phyloP scores from a whole-genome alignment of 805 yeast species.

The Teunomyces atbi region DNA sequence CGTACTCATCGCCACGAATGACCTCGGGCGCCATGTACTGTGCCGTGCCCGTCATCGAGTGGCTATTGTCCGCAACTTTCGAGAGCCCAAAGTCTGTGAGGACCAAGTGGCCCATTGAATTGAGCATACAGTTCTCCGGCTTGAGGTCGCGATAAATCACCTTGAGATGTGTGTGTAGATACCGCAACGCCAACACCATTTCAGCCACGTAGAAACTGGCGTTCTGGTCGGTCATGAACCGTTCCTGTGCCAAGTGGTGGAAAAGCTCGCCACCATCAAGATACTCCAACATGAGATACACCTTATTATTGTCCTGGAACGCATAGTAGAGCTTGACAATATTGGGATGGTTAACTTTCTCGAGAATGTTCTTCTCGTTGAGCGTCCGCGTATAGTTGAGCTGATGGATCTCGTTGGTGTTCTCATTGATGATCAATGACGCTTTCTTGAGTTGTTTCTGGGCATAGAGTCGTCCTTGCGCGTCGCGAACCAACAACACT shows the following conservation, averaged over 20 bases:
- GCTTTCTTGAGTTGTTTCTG: slow-evolving; percentile 44
- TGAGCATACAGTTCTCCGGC: slow-evolving; percentile 47
- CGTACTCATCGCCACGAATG: slow-evolving; percentile 39
- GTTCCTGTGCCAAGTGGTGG: slow-evolving; percentile 34
- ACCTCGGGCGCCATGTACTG: slow-evolving; percentile 51
- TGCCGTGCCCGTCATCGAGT: slow-evolving; percentile 44
- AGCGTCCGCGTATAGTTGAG: slow-evolving; percentile 37
- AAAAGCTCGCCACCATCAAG: slow-evolving; percentile 47
- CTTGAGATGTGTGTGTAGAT: slow-evolving; percentile 35
- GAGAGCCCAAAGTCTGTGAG: slow-evolving; percentile 46
- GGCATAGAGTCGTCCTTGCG: slow-evolving; percentile 41
- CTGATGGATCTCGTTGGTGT: slow-evolving; percentile 29
- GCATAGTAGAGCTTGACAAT: slow-evolving; percentile 45
- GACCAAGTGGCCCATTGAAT: slow-evolving; percentile 39
- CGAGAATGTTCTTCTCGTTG: slow-evolving; percentile 41
- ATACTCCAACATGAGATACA: slow-evolving; percentile 43
- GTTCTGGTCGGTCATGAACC: slow-evolving; percentile 29
- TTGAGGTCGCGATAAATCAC: slow-evolving; percentile 45
- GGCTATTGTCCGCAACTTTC: slow-evolving; percentile 27
- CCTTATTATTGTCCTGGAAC: slow-evolving; percentile 43
- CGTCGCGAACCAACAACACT: slow-evolving; percentile 40
- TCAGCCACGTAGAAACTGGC: slow-evolving; percentile 44
- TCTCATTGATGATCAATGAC: slow-evolving; percentile 32
- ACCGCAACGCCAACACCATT: slow-evolving; percentile 38
- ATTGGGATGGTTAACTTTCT: slow-evolving; percentile 42